Evolutionary conservation across 768 basidiomycete genomes (phyloP).

Genomic region (Hypholoma sublateritium): DNA sequence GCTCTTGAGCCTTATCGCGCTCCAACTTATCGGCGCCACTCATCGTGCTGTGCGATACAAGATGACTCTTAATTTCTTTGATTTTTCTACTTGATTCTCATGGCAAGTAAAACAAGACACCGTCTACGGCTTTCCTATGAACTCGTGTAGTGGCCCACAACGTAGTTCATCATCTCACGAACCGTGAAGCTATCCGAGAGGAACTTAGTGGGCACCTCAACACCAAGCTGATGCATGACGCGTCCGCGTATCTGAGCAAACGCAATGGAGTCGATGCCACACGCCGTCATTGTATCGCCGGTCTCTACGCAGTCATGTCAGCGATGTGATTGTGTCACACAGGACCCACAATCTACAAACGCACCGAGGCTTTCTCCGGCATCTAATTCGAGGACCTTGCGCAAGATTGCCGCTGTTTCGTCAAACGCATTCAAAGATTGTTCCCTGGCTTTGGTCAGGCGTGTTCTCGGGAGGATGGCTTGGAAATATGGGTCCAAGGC

Average conservation of each 20-base stretch:
- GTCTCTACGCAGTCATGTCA: slow-evolving; percentile 9
- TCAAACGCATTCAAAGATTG: neutral
- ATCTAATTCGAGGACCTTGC: slow-evolving; percentile 13
- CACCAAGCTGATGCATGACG: slow-evolving; percentile 12
- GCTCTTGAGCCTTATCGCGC: too few relatives aligned
- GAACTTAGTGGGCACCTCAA: slow-evolving; percentile 20
- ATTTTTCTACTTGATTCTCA: too few relatives aligned
- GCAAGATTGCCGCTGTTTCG: slow-evolving; percentile 8
- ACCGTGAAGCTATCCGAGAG: slow-evolving; percentile 20
- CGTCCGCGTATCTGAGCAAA: slow-evolving; percentile 20
- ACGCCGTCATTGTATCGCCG: slow-evolving; percentile 11
- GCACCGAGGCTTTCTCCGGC: slow-evolving; percentile 15
- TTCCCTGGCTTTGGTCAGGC: neutral
- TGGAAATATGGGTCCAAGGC: slow-evolving; percentile 11
- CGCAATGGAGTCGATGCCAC: slow-evolving; percentile 20
- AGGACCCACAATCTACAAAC: neutral
- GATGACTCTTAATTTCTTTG: too few relatives aligned
- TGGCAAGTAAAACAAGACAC: too few relatives aligned
- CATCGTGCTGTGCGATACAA: too few relatives aligned
- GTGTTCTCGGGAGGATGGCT: slow-evolving; percentile 1
- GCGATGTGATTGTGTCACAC: neutral
- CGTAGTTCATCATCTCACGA: slow-evolving; percentile 11
- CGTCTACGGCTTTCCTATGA: neutral
- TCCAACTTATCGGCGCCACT: too few relatives aligned
- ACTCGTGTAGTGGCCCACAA: neutral